Evolutionary conservation across 2,329 filamentous ascomycete species (phyloP).

Genomic region (Aspergillus jensenii): DNA sequence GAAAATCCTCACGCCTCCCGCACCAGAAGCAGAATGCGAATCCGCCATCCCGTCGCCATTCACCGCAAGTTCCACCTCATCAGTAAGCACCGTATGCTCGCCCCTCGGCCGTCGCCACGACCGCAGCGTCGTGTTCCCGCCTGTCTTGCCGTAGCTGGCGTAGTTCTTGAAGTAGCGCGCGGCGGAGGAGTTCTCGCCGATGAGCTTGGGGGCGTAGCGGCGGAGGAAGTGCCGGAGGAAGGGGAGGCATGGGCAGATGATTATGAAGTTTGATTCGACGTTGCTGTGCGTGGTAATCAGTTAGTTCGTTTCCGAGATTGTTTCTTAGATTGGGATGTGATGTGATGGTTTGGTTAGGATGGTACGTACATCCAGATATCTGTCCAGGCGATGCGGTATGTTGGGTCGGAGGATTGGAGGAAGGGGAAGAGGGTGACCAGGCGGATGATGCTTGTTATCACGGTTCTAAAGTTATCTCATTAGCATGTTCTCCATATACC

Average conservation of each 20-base stretch:
- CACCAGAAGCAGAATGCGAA: too few species aligned
- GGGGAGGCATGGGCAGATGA: conserved; percentile 25
- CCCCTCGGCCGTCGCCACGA: conserved; percentile 13
- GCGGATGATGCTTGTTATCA: conserved; percentile 23
- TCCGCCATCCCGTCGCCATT: conserved; percentile 8
- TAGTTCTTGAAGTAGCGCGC: conserved; percentile 12
- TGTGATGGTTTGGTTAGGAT: too few species aligned
- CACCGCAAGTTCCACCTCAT: conserved; percentile 21
- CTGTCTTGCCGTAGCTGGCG: background rate
- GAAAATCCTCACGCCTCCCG: conserved; percentile 10
- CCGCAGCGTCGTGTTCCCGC: background rate
- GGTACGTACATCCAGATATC: conserved; percentile 14
- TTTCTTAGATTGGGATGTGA: too few species aligned
- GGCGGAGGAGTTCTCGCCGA: conserved; percentile 9
- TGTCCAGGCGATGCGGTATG: conserved; percentile 15
- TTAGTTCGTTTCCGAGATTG: too few species aligned
- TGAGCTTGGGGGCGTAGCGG: conserved; percentile 16
- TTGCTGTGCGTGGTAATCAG: conserved; percentile 11
- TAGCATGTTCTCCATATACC: background rate
- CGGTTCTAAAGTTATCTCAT: conserved; percentile 14
- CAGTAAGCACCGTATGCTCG: conserved; percentile 7
- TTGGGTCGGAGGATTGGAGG: conserved; percentile 17
- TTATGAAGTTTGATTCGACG: conserved; percentile 27
- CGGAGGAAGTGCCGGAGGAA: conserved; percentile 26
- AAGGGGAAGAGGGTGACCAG: conserved; percentile 24